Base-by-base conservation (phyloP, 2,329 filamentous ascomycete species). In the Thielaviopsis musarum region DNA sequence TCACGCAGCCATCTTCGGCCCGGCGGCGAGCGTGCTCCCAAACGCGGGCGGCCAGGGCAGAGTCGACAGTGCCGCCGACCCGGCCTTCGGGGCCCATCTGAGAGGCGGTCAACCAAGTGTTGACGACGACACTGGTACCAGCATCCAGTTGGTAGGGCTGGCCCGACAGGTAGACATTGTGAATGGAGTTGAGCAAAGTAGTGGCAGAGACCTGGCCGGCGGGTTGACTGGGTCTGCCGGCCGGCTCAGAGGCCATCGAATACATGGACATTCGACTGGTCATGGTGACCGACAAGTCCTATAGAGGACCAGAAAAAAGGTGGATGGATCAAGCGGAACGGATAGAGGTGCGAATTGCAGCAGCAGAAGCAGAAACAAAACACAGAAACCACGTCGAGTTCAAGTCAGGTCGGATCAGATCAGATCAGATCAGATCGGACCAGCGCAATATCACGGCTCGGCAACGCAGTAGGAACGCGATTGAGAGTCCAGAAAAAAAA, bases 1-100 rank as follows among this genome's bases (percentile, higher is more conserved):
- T 77, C 64, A 98, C 87, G 69, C 91, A 96, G 17, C 89, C 91
- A 73, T 98, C 93, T 70, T 98, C 93, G 51, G 93, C 93, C 74
- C 93, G 82, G 63, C 93, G 83, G 65, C 91, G 82, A 60, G 93
- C 91, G 75, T 98, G 93, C 73, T 98, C 93, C 91, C 93, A 98
- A 2, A 91, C 90, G 69, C 88, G 82, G 57, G 82, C 77, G 17
- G 88, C 87, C 56, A 98, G 73, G 22, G 86, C 81, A 51, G 80
- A 73, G 71, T 98, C 93, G 51, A 97, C 81, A 7, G 87, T 90
- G 58, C 87, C 88, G 57, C 87, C 88, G 54, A 77, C 75, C 59
- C 80, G 77, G 45, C 86, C 87, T 66, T 89, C 81, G 2, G 81
- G 77, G 48, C 84, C 82, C 24, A 80, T 74, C 65, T 87, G 87